Evolutionary conservation across 2,329 filamentous ascomycete species (phyloP), one percentile per base, ranked within the genome.

Genomic region (Hymenoscyphus scutula): DNA sequence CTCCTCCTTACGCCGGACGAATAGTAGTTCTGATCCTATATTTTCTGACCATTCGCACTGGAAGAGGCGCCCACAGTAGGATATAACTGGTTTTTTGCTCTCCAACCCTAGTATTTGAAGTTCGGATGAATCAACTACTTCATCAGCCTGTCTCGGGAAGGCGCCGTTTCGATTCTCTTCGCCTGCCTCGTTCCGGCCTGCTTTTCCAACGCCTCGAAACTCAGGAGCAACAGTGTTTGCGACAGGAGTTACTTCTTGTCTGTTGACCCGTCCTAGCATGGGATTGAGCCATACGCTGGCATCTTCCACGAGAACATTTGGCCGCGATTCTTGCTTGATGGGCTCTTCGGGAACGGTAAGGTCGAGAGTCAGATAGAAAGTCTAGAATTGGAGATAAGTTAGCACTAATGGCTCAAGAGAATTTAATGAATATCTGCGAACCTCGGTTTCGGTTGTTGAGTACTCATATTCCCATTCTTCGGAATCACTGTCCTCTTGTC

Each of bases 61-160:
- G 73, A 93, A 95, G 25, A 96, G 79, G 65, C 88, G 85, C 32
- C 89, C 90, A 62, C 89, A 84, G 76, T 96, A 96, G 25, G 89
- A 89, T 63, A 97, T 82, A 30, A 97, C 79, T 0, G 94, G 94
- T 56, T 90, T 89, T 2, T 78, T 72, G 1, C 88, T 88, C 75
- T 96, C 89, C 3, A 97, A 81, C 30, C 91, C 92, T n/a, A 95
- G 80, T 58, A 97, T 88, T 72, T 97, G 92, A 5, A 97, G 45
- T 29, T 69, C 66, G 19, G 68, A 32, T 66, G 62, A 27, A 51
- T 51, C 45, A 13, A 25, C 23, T 25, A 23, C 6, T 11, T 23
- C 19, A 23, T 51, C 45, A 37, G 37, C 17, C 57, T 37, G 64
- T 23, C 45, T 11, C 15, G 45, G 23, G 2, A 51, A 51, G 62